These are phyloP conservation scores for Schwanniomyces etchellsii DNA, from an alignment of 1,139 yeast genomes.

Conservation along the genomic window DNA sequence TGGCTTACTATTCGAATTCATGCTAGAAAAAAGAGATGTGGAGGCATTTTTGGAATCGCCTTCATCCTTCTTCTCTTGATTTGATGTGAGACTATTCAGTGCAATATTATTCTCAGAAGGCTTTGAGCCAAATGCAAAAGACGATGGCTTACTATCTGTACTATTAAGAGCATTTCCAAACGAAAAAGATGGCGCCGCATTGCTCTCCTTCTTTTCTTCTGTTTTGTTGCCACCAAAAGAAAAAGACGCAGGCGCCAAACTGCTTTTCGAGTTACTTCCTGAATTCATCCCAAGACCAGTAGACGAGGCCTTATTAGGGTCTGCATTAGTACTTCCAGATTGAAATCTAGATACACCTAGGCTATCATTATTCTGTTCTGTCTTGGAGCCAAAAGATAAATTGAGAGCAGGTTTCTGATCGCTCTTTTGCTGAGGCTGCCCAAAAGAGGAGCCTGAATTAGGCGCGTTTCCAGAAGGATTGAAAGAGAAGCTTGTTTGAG, in stretches of 20 bases:
- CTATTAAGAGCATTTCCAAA: slow-evolving; percentile 9
- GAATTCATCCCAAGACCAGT: no score
- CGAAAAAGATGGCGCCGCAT: slow-evolving; percentile 9
- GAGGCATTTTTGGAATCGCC: slow-evolving; percentile 5
- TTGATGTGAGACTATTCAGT: slow-evolving; percentile 1
- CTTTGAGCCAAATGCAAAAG: slow-evolving; percentile 18
- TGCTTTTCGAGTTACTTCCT: no score
- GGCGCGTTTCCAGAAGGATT: no score
- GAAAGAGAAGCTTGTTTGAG: no score
- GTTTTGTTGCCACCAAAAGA: slow-evolving; percentile 20
- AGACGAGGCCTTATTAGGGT: no score
- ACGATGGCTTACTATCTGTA: slow-evolving; percentile 1
- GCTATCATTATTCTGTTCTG: no score
- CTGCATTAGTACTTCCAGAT: no score
- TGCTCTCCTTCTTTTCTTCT: slow-evolving; percentile 9
- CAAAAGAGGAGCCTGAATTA: no score
- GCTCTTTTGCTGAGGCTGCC: slow-evolving; percentile 13
- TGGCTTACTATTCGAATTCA: slow-evolving; percentile 10
- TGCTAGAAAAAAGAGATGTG: slow-evolving; percentile 15
- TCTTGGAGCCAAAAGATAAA: slow-evolving; percentile 1
- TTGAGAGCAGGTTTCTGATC: slow-evolving; percentile 14
- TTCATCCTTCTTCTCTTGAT: slow-evolving; percentile 1
- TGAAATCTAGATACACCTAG: no score
- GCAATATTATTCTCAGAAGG: slow-evolving; percentile 16
- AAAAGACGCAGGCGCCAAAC: no score